phyloP scores from a whole-genome alignment of 2,329 filamentous ascomycete species.

The Celoporthe dispersa region DNA sequence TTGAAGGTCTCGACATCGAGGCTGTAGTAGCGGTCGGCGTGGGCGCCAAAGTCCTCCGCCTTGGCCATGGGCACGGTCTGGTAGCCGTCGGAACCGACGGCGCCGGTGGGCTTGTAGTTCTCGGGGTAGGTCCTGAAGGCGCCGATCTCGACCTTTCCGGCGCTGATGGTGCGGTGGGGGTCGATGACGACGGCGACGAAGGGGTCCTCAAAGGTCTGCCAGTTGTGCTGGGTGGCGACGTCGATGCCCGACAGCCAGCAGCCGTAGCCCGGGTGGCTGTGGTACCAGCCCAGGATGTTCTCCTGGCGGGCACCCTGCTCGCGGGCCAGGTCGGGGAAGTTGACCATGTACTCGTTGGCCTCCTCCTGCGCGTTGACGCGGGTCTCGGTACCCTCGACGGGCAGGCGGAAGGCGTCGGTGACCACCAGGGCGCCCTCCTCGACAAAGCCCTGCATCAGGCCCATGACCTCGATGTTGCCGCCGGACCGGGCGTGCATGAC shows the following conservation, averaged over 20 bases:
- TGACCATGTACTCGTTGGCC: conserved; percentile 95
- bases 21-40: conserved; percentile 87
- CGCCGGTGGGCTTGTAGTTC: conserved; percentile 60
- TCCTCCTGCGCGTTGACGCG: conserved; percentile 95
- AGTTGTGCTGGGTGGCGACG: conserved; percentile 82
- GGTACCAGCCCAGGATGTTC: conserved; percentile 97
- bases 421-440: conserved; percentile 85
- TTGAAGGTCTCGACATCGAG: conserved; percentile 95
- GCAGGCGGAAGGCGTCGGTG: conserved; percentile 90
- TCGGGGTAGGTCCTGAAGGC: conserved; percentile 91
- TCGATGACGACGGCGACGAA: conserved; percentile 97
- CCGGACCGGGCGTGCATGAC: conserved; percentile 98
- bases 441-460: conserved; percentile 95
- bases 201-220: conserved; percentile 85
- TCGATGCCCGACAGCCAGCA: conserved; percentile 98
- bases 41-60: conserved; percentile 93
- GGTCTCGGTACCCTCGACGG: conserved; percentile 98
- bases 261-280: conserved; percentile 95
- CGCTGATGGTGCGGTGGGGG: conserved; percentile 90
- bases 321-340: conserved; percentile 77
- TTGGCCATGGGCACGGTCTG: conserved; percentile 89
- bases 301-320: conserved; percentile 75
- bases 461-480: conserved; percentile 93
- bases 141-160: conserved; percentile 95
- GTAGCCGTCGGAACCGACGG: conserved; percentile 56